Base-by-base conservation (phyloP, 2,329 filamentous ascomycete genomes). In the Aspergillus quadricinctus region DNA sequence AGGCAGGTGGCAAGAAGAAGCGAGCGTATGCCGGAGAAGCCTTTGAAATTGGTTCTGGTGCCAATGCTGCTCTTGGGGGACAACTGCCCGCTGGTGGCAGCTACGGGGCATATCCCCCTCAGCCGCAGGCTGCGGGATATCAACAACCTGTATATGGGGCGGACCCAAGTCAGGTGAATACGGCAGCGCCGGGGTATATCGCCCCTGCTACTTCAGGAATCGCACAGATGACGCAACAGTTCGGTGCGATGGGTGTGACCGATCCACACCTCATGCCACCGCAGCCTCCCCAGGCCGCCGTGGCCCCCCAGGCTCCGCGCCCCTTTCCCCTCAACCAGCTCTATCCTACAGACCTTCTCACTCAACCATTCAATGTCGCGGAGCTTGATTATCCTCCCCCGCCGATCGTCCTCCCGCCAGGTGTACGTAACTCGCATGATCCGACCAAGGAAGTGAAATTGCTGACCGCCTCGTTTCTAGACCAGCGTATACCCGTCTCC, bases 371-470 rank as follows among this genome's bases (percentile, higher is more conserved):
- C 78, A 93, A 96, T 72, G 92, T 96, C 65, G 86, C 88, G 50
- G 94, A 97, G 78, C 79, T 99, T 61, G 93, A 97, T 67, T 83
- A 92, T 59, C 90, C 92, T 48, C 94, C 94, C 35, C 94, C 94
- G 57, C 88, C 91, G 17, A 95, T 96, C 68, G 85, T 96, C 65
- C 80, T 99, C 45, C 94, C 94, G 49, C 86, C 91, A 52, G 96
- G 96, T 77, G 93, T 97, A 80, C 80, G 90, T 83, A 55, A 49
- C 48, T 21, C 29, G 45, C 28, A 29, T 53, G 43, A 7, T 19
- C 50, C 29, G 25, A 41, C 4, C 45, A 19, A 29, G 14, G 28
- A 27, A 40, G 19, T 21, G 35, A 50, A 55, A 49, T 59, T 72
- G 61, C 79, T 84, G 66, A 83, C 69, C 51, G 50, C 48, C 62